Evolutionary conservation across 2,329 filamentous ascomycete genomes (phyloP).

Genomic region (Penicillium sp.): DNA sequence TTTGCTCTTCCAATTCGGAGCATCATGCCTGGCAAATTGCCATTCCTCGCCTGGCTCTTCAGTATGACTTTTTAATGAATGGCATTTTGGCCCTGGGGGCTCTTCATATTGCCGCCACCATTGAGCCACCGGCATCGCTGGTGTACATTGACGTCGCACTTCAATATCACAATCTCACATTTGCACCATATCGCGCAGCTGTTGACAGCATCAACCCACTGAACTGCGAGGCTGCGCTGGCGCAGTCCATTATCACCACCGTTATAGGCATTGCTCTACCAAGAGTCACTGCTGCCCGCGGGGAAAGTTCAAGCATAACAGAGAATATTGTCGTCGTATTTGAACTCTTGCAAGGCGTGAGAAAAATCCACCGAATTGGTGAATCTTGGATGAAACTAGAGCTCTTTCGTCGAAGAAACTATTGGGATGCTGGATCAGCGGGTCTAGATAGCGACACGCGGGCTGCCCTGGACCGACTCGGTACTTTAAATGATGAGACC

Average conservation of each 20-base stretch:
- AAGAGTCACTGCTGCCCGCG: conserved; percentile 28
- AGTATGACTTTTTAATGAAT: conserved; percentile 43
- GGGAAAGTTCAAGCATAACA: conserved; percentile 31
- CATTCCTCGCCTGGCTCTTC: conserved; percentile 41
- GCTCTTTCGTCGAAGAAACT: conserved; percentile 47
- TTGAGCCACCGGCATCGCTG: conserved; percentile 28
- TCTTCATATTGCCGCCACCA: conserved; percentile 39
- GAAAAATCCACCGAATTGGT: conserved; percentile 33
- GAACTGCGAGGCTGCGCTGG: conserved; percentile 40
- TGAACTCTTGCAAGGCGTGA: conserved; percentile 36
- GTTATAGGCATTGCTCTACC: conserved; percentile 38
- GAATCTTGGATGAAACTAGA: conserved; percentile 49
- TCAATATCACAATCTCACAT: conserved; percentile 36
- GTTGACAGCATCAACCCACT: conserved; percentile 34
- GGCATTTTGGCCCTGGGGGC: conserved; percentile 42
- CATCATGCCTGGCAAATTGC: conserved; percentile 40
- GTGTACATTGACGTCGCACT: conserved; percentile 38
- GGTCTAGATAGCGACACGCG: conserved; percentile 27
- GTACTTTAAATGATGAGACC: conserved; percentile 28
- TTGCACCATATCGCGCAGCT: conserved; percentile 34
- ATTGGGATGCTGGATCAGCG: conserved; percentile 42
- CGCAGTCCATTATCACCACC: conserved; percentile 38
- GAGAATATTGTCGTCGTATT: conserved; percentile 38
- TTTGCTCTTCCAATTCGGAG: conserved; percentile 33
- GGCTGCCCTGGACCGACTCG: conserved; percentile 28